Evolutionary conservation across 768 basidiomycete species (phyloP), one percentile per base, ranked within the genome.

Genomic region (Phallus indusiatus): DNA sequence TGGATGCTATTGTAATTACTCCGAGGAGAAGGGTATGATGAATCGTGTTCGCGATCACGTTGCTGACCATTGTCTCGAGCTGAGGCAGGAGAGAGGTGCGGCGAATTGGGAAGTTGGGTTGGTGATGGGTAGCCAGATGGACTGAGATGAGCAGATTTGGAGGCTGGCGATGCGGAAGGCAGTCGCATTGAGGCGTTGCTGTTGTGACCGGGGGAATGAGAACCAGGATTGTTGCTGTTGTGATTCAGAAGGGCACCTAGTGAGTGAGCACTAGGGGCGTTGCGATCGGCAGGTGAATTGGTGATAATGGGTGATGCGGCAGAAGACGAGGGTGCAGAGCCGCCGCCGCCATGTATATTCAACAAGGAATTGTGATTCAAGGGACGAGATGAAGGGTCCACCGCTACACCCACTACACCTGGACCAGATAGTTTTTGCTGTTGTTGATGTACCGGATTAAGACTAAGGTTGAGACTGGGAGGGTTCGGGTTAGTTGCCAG

Each of bases 351-450:
- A 28, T 42, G 42, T 42, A 42, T 42, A 42, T 42, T 42, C n/a
- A 42, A n/a, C n/a, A 42, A n/a, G n/a, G 42, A 10, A 42, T 11
- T 11, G 9, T 42, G 42, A 42, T 54, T 54, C 24, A 54, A 36
- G 18, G 53, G 53, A 20, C 53, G 21, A 17, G 53, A 24, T 33
- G 53, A 24, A 36, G 18, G 21, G 21, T 33, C 53, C 7, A 36
- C n/a, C 17, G 20, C 51, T 18, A 24, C 16, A 24, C 24, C 24
- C 11, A 20, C 35, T 2, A 56, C 55, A 17, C 55, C 55, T 5
- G 55, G 55, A 17, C 55, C 55, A 21, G 55, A 36, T 21, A 56
- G 37, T n/a, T 56, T 56, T 21, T 18, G 36, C 17, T 56, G 55
- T 20, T 16, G 34, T 3, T 42, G 42, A 42, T 28, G 28, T 28